phyloP scores from a whole-genome alignment of 345 rosid species.

The Reutealis trisperma region DNA sequence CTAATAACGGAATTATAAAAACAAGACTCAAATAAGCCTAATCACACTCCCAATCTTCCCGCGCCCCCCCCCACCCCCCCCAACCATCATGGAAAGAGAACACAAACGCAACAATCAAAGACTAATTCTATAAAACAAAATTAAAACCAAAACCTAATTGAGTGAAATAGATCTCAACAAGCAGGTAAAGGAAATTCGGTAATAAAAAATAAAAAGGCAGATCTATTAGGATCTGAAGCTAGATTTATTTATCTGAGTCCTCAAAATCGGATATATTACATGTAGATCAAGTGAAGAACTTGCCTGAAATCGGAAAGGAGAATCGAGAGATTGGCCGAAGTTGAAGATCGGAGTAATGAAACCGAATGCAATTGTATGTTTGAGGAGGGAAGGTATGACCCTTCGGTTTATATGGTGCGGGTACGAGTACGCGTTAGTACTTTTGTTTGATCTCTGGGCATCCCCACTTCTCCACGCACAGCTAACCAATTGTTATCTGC shows the following conservation, averaged over 20 bases:
- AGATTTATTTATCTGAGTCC: conserved; percentile 2
- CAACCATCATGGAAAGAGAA: too few species aligned
- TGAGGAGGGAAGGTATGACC: too few species aligned
- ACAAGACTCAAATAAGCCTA: too few species aligned
- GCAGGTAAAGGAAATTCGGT: neutral
- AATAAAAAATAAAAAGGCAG: neutral
- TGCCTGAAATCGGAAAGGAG: neutral
- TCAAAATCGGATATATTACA: neutral
- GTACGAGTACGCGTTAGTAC: too few species aligned
- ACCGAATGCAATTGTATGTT: neutral
- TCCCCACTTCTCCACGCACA: conserved; percentile 14
- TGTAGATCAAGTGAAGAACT: neutral
- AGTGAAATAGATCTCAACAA: neutral
- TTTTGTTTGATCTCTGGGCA: too few species aligned
- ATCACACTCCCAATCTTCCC: too few species aligned
- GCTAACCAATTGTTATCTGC: neutral
- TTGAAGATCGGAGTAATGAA: too few species aligned
- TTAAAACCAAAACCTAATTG: neutral
- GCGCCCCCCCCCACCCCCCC: too few species aligned
- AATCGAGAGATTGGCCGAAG: neutral
- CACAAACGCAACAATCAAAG: too few species aligned
- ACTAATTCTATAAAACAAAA: neutral
- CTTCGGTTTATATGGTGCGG: neutral
- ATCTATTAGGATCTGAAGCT: neutral
- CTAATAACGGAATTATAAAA: neutral